A percentile compares a stretch with the other conserved stretches of the same genome.
Evolutionary conservation across 2,329 filamentous ascomycete species (phyloP).

Genomic region (Periglandula ipomoeae): DNA sequence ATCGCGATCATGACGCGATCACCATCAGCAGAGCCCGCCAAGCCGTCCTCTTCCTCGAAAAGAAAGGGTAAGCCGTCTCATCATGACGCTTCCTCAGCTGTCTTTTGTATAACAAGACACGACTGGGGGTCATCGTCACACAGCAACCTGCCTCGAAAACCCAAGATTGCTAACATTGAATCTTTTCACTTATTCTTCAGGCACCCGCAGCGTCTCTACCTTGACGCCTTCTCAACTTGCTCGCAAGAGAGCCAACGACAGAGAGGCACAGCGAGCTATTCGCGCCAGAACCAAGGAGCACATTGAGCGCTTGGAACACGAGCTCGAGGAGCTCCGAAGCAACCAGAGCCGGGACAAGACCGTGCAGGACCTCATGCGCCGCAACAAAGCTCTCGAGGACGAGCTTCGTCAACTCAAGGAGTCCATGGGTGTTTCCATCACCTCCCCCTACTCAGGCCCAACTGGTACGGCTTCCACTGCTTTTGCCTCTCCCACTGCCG

Average conservation of each 20-base stretch:
- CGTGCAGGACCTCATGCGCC: slow-evolving; percentile 41
- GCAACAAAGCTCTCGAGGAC: slow-evolving; percentile 45
- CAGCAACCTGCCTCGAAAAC: too few species aligned
- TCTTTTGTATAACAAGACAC: slow-evolving; percentile 1
- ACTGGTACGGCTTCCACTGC: slow-evolving; percentile 26
- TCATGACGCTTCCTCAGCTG: not conserved
- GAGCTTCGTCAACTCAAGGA: slow-evolving; percentile 39
- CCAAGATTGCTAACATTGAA: not conserved
- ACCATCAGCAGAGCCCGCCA: slow-evolving; percentile 33
- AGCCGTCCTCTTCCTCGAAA: slow-evolving; percentile 26
- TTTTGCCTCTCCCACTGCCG: slow-evolving; percentile 6
- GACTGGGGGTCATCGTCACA: not conserved
- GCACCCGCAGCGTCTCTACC: slow-evolving; percentile 72
- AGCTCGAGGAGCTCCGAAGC: slow-evolving; percentile 61
- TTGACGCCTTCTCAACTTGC: slow-evolving; percentile 81
- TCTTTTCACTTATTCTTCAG: slow-evolving; percentile 23
- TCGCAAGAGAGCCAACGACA: slow-evolving; percentile 84
- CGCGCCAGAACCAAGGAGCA: slow-evolving; percentile 78
- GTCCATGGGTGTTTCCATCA: slow-evolving; percentile 33
- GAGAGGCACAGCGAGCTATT: slow-evolving; percentile 82
- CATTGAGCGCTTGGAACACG: slow-evolving; percentile 68
- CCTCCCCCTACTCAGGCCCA: slow-evolving; percentile 29
- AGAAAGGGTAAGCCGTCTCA: slow-evolving; percentile 36
- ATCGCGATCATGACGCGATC: slow-evolving; percentile 29
- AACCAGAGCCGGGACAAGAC: slow-evolving; percentile 38